Conservation (phyloP, 2,329 filamentous ascomycete species). For the Diaporthe sp. region DNA sequence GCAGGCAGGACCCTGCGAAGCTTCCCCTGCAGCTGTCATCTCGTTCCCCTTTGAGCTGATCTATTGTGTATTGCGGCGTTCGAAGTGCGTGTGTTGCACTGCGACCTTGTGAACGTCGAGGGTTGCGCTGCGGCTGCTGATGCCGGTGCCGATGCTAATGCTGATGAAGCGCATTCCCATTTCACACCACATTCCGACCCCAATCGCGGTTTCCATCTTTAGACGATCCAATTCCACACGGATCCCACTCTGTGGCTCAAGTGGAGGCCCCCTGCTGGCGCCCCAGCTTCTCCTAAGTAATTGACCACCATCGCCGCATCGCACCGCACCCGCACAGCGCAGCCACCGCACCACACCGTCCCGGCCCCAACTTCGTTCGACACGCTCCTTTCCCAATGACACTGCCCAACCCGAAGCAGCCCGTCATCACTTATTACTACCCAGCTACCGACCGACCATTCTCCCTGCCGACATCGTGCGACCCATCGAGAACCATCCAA, state of each 20-base stretch:
- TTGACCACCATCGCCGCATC: slow-evolving; percentile 32
- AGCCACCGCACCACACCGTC: neutral
- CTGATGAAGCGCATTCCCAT: slow-evolving; percentile 24
- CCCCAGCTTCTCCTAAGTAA: slow-evolving; percentile 22
- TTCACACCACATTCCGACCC: slow-evolving; percentile 23
- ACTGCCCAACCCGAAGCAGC: slow-evolving; percentile 10
- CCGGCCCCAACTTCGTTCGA: slow-evolving; percentile 1
- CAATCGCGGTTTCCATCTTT: slow-evolving; percentile 33
- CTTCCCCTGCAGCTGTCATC: slow-evolving; percentile 37
- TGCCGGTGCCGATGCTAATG: slow-evolving; percentile 12
- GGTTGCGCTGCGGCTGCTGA: slow-evolving; percentile 29
- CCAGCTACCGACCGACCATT: slow-evolving; percentile 4
- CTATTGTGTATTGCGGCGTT: slow-evolving; percentile 1
- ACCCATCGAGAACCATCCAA: slow-evolving; percentile 15
- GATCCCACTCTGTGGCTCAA: slow-evolving; percentile 23
- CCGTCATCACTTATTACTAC: slow-evolving; percentile 13
- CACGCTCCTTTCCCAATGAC: slow-evolving; percentile 28
- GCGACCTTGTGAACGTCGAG: slow-evolving; percentile 24
- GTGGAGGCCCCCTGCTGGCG: slow-evolving; percentile 17
- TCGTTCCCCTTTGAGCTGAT: slow-evolving; percentile 21
- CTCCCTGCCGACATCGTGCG: slow-evolving; percentile 5
- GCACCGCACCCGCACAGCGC: neutral
- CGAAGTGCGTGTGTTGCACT: neutral
- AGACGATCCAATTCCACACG: slow-evolving; percentile 28
- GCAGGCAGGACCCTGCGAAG: slow-evolving; percentile 35